Conservation (phyloP, 2,329 filamentous ascomycete genomes). For the Calonectria hawksworthii region DNA sequence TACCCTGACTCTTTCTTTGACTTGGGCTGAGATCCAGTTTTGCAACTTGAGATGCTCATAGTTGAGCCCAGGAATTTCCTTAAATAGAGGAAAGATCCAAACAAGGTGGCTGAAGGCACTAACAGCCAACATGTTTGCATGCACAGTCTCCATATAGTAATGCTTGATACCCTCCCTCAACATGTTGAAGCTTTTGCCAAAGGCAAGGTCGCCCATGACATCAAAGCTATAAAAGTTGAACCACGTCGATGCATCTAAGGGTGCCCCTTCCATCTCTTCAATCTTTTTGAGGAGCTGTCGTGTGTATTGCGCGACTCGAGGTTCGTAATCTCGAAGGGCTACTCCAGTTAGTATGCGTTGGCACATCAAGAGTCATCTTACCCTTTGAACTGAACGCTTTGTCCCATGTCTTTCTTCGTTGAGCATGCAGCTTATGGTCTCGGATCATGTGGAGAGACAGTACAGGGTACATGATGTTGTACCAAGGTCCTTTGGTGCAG, state of each 20-base stretch:
- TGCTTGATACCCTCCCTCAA: constrained; percentile 34
- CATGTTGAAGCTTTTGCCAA: constrained; percentile 53
- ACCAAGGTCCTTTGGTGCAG: constrained; percentile 32
- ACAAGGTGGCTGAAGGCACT: constrained; percentile 24
- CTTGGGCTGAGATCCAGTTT: constrained; percentile 24
- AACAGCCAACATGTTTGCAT: constrained; percentile 16
- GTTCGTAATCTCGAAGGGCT: constrained; percentile 30
- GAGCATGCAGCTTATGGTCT: constrained; percentile 18
- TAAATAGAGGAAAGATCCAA: constrained; percentile 26
- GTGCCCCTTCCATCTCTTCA: constrained; percentile 19
- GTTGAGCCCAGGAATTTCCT: constrained; percentile 24
- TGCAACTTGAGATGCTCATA: constrained; percentile 12
- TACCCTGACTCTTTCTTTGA: constrained; percentile 24
- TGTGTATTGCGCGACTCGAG: constrained; percentile 21
- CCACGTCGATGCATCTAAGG: constrained; percentile 47
- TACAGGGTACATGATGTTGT: constrained; percentile 25
- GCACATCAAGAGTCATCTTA: background rate
- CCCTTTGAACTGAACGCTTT: constrained; percentile 25
- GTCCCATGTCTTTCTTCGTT: constrained; percentile 28
- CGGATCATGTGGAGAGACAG: constrained; percentile 24
- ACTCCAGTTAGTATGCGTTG: too few relatives aligned
- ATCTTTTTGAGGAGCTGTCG: constrained; percentile 23
- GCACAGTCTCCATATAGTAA: constrained; percentile 23
- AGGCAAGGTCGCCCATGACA: constrained; percentile 57
- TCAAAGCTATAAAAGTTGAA: constrained; percentile 55